Evolutionary conservation across 768 basidiomycete genomes (phyloP).

Genomic region (Xanthoconium stramineum): DNA sequence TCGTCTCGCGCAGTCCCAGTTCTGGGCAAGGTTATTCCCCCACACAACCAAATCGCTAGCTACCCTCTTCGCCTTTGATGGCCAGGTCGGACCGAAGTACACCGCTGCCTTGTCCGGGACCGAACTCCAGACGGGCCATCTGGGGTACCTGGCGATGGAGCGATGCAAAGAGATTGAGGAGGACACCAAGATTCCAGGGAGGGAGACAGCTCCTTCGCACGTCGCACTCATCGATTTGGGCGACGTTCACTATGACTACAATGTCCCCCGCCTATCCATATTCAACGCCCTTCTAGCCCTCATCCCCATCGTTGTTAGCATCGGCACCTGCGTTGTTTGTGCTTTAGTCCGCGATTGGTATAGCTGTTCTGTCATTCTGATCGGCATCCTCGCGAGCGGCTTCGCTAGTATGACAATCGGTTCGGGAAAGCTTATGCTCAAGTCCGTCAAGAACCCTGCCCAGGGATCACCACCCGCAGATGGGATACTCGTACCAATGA

Average conservation of each 20-base stretch:
- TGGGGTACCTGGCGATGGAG: constrained; percentile 26
- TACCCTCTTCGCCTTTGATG: constrained; percentile 24
- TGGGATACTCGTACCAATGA: constrained; percentile 20
- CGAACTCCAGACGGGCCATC: constrained; percentile 27
- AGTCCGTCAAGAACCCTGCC: constrained; percentile 11
- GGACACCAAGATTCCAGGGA: constrained; percentile 5
- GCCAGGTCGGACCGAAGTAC: constrained; percentile 25
- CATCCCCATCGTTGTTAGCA: constrained; percentile 27
- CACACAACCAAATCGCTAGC: constrained; percentile 19
- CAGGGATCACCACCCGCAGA: constrained; percentile 22
- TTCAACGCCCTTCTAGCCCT: constrained; percentile 6
- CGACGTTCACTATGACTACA: background rate
- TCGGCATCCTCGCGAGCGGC: constrained; percentile 32
- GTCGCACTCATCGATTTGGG: constrained; percentile 21
- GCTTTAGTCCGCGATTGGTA: constrained; percentile 29
- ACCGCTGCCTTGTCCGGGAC: constrained; percentile 26
- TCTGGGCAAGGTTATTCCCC: constrained; percentile 28
- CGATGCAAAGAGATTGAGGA: constrained; percentile 9
- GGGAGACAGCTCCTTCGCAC: constrained; percentile 5
- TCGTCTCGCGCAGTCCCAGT: constrained; percentile 21
- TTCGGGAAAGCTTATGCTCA: constrained; percentile 19
- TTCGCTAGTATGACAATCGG: constrained; percentile 26
- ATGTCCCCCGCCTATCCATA: constrained; percentile 3
- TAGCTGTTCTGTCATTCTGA: constrained; percentile 26
- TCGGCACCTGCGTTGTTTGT: constrained; percentile 22